Evolutionary conservation across 2,329 filamentous ascomycete genomes (phyloP).

Genomic region (Aspergillus calidoustus): DNA sequence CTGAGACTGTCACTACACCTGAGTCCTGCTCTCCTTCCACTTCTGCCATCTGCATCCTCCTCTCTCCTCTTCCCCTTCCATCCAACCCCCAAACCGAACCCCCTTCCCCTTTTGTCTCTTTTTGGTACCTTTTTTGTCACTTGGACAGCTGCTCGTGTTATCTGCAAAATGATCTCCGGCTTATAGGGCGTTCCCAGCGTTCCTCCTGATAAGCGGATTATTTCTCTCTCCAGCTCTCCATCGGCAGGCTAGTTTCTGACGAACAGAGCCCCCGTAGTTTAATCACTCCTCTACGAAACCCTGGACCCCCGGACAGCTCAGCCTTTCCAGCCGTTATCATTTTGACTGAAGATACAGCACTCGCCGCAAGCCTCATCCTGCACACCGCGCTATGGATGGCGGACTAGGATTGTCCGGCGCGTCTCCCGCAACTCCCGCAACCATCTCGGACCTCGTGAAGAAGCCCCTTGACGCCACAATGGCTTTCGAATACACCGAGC

Average conservation of each 20-base stretch:
- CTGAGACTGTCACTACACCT: constrained; percentile 6
- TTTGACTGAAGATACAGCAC: neutral
- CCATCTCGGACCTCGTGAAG: constrained; percentile 32
- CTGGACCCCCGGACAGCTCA: neutral
- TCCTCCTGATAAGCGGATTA: constrained; percentile 18
- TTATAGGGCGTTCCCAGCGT: neutral
- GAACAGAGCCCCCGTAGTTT: constrained; percentile 10
- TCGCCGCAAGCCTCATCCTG: constrained; percentile 11
- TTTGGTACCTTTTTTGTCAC: neutral
- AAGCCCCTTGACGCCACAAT: constrained; percentile 35
- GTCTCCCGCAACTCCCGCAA: constrained; percentile 38
- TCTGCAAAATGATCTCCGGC: constrained; percentile 6
- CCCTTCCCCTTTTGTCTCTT: neutral
- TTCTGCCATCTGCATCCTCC: constrained; percentile 4
- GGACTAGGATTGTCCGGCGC: constrained; percentile 34
- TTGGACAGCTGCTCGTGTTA: neutral
- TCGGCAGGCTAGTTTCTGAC: constrained; percentile 4
- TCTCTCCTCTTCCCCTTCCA: neutral
- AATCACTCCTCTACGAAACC: neutral
- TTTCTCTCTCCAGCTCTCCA: constrained; percentile 1
- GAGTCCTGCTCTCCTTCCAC: constrained; percentile 15
- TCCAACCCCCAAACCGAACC: neutral
- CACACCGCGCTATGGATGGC: constrained; percentile 32
- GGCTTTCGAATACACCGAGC: constrained; percentile 42
- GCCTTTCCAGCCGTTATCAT: neutral